Percentiles rank a stretch among this genome's conserved stretches.
Evolutionary conservation across 1,284 basidiomycete genomes (phyloP).

Genomic region (Cutaneotrichosporon sp.): DNA sequence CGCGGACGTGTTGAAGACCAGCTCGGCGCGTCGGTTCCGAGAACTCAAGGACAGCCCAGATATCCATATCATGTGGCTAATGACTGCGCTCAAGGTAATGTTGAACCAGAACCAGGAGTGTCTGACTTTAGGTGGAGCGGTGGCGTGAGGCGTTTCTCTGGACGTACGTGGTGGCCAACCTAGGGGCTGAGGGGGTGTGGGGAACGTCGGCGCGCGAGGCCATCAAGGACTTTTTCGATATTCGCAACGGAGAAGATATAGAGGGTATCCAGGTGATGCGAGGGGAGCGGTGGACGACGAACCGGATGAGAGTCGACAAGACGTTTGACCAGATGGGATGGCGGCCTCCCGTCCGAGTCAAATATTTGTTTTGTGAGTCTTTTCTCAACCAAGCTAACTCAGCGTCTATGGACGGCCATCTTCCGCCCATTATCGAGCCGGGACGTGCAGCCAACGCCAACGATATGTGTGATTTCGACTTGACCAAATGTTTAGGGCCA

Average conservation of each 20-base stretch:
- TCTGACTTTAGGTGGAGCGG: conserved; percentile 32
- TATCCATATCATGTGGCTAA: conserved; percentile 49
- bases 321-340: conserved; percentile 30
- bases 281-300: conserved; percentile 30
- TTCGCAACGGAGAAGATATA: conserved; percentile 12
- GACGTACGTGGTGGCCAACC: conserved; percentile 38
- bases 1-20: conserved; percentile 36
- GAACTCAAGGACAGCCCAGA: conserved; percentile 41
- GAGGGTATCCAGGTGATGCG: conserved; percentile 13
- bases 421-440: conserved; percentile 36
- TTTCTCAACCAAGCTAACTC: not conserved
- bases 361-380: conserved; percentile 39
- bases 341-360: conserved; percentile 29
- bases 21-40: conserved; percentile 41
- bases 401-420: conserved; percentile 49
- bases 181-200: conserved; percentile 40
- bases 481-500: conserved; percentile 49
- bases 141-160: conserved; percentile 49
- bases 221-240: conserved; percentile 27
- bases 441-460: conserved; percentile 19
- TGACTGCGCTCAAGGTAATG: conserved; percentile 29
- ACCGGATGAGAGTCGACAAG: conserved; percentile 22
- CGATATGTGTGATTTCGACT: conserved; percentile 43
- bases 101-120: not conserved
- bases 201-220: conserved; percentile 28